These are phyloP conservation scores for Penicillium coffeae DNA, from an alignment of 495 filamentous ascomycete genomes.

Conservation along the genomic window DNA sequence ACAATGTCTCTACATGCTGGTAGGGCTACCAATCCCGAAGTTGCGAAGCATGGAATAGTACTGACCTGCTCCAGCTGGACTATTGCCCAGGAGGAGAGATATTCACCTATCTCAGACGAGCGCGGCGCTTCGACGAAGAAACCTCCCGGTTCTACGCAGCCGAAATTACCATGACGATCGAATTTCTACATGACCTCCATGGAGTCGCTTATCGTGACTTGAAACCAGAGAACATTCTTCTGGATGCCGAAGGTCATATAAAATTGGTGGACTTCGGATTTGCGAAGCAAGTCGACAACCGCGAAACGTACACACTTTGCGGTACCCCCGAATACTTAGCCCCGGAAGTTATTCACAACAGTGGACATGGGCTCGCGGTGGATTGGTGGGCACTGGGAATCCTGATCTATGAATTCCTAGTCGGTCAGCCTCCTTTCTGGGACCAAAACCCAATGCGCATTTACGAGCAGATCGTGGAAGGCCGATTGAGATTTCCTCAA, in stretches of 20 bases:
- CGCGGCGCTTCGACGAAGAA: slow-evolving; percentile 78
- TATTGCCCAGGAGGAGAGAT: slow-evolving; percentile 94
- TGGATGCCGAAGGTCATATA: slow-evolving; percentile 89
- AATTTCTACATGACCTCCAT: slow-evolving; percentile 79
- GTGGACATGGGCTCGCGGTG: slow-evolving; percentile 92
- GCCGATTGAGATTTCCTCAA: slow-evolving; percentile 33
- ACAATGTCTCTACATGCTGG: slow-evolving; percentile 88
- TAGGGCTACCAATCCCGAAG: slow-evolving; percentile 33
- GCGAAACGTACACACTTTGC: slow-evolving; percentile 92
- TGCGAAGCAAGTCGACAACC: slow-evolving; percentile 62
- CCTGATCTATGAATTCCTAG: slow-evolving; percentile 91
- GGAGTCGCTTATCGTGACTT: slow-evolving; percentile 92
- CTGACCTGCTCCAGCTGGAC: slow-evolving; percentile 57
- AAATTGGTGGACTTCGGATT: slow-evolving; percentile 99
- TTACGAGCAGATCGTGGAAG: slow-evolving; percentile 65
- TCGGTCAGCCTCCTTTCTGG: slow-evolving; percentile 97
- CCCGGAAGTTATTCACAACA: slow-evolving; percentile 93
- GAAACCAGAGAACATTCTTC: slow-evolving; percentile 93
- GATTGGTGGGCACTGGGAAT: slow-evolving; percentile 99
- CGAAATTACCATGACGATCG: slow-evolving; percentile 88
- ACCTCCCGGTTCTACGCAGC: slow-evolving; percentile 91
- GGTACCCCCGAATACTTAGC: slow-evolving; percentile 96
- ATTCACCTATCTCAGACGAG: slow-evolving; percentile 86
- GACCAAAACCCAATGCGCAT: slow-evolving; percentile 94
- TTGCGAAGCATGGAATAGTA: slow-evolving; percentile 1